Percentiles rank a stretch among this genome's conserved stretches.
Conservation (phyloP, 1,284 basidiomycete species). For the Ustilago hordei region DNA sequence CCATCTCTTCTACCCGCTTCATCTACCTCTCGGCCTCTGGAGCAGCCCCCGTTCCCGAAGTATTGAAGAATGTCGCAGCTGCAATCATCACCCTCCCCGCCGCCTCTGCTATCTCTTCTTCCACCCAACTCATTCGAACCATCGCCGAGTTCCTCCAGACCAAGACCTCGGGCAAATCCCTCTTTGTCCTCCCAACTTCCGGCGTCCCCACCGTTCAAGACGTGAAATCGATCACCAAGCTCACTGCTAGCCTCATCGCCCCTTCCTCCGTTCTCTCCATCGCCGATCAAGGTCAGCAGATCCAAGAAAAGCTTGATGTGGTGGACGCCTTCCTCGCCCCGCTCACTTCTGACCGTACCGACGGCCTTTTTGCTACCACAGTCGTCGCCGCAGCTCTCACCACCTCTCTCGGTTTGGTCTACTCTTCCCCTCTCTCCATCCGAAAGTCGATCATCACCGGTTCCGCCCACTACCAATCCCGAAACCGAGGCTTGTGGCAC, state of each 20-base stretch:
- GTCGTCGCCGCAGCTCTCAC: constrained; percentile 76
- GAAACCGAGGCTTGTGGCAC: constrained; percentile 90
- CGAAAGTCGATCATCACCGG: constrained; percentile 87
- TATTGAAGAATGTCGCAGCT: constrained; percentile 53
- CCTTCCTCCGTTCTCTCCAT: constrained; percentile 52
- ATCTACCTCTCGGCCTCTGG: constrained; percentile 52
- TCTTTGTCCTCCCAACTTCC: constrained; percentile 55
- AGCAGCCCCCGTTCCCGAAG: constrained; percentile 40
- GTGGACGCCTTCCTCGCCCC: constrained; percentile 72
- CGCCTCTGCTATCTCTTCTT: constrained; percentile 38
- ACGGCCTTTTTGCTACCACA: constrained; percentile 92
- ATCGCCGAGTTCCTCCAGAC: constrained; percentile 51
- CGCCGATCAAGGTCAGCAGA: constrained; percentile 25
- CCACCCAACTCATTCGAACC: constrained; percentile 41
- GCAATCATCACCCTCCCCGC: constrained; percentile 52
- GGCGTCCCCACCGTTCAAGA: constrained; percentile 40
- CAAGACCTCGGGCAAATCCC: constrained; percentile 58
- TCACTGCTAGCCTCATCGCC: constrained; percentile 55
- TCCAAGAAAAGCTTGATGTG: constrained; percentile 57
- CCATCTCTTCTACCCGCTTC: constrained; percentile 49
- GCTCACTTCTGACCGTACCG: constrained; percentile 85
- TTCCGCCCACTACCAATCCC: constrained; percentile 94
- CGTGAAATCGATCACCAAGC: constrained; percentile 40
- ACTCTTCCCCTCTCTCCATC: constrained; percentile 91
- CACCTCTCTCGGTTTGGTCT: constrained; percentile 86